These are phyloP conservation scores for Colletotrichum sp. DNA, from an alignment of 2,329 filamentous ascomycete species.

Conservation along the genomic window DNA sequence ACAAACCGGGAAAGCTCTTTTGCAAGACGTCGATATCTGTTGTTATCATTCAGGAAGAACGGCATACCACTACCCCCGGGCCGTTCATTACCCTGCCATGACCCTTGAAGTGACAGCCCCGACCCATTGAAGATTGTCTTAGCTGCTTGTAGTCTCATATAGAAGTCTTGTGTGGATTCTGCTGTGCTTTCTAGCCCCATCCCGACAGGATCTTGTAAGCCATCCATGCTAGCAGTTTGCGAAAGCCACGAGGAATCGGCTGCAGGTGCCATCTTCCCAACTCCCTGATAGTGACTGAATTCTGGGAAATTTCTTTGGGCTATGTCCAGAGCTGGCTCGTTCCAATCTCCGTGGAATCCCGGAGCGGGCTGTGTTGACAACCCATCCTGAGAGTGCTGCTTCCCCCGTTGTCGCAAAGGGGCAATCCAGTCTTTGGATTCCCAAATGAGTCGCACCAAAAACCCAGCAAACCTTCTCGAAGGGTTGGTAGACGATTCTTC, in stretches of 20 bases:
- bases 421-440: constrained; percentile 4
- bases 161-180: neutral
- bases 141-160: neutral
- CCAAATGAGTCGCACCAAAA: neutral
- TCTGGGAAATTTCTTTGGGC: neutral
- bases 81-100: neutral
- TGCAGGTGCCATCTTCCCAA: neutral
- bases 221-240: neutral
- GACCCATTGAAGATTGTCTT: constrained; percentile 2
- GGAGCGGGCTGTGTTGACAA: neutral
- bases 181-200: neutral
- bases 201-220: neutral
- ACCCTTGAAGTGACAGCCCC: neutral
- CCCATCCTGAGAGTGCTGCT: neutral
- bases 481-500: constrained; percentile 13
- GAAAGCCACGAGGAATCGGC: neutral
- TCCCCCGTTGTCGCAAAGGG: neutral
- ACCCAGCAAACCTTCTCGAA: constrained; percentile 5
- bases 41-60: constrained; percentile 27
- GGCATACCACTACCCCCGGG: neutral
- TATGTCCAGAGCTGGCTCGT: neutral
- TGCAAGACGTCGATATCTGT: constrained; percentile 29
- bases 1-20: constrained; percentile 27
- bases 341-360: neutral
- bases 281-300: neutral